Evolutionary conservation across 2,329 filamentous ascomycete species (phyloP), one percentile per base, ranked within the genome.

Genomic region (Celoporthe dispersa): DNA sequence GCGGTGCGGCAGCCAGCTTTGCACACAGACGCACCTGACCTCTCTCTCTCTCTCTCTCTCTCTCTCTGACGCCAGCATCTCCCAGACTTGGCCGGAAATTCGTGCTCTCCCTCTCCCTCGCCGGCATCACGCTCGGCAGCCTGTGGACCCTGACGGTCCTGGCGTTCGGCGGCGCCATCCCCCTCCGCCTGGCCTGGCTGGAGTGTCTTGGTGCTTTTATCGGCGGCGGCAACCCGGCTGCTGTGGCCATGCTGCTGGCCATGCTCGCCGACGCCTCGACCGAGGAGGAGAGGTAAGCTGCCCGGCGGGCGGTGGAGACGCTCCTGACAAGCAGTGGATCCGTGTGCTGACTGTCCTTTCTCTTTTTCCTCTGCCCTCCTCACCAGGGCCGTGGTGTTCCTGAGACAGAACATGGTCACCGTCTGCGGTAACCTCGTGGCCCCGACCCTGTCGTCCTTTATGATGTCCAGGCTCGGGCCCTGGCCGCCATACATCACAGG

Each of bases 401-500:
- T 69, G 41, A 57, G 25, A 25, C 37, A 51, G 2, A 53, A 66
- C 31, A 31, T 69, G 53, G 53, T 37, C 37, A 41, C 53, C n/a
- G 39, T 66, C n/a, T 55, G 48, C 28, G 68, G 68, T 12, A 75
- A 71, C 33, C 70, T 78, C 1, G 25, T 75, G 2, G 75, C 77
- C 0, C 77, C 78, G 2, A 73, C 74, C 2, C 62, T 79, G 14
- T 73, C 76, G 0, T 75, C 76, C 11, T n/a, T 75, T 11, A 70
- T 79, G 48, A 79, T 79, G 77, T 68, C 73, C 25, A 72, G 25
- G n/a, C 41, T 64, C 1, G 76, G 77, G 0, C 75, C 76, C 1
- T 79, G 78, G 78, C 72, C 75, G 9, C 67, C 75, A 0, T 70
- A 76, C 9, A 73, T 73, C 62, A 68, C 74, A 8, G 75, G 75